Evolutionary conservation across 192 early-diverging fungal genomes (phyloP).

Genomic region (Backusella tarrabulga): DNA sequence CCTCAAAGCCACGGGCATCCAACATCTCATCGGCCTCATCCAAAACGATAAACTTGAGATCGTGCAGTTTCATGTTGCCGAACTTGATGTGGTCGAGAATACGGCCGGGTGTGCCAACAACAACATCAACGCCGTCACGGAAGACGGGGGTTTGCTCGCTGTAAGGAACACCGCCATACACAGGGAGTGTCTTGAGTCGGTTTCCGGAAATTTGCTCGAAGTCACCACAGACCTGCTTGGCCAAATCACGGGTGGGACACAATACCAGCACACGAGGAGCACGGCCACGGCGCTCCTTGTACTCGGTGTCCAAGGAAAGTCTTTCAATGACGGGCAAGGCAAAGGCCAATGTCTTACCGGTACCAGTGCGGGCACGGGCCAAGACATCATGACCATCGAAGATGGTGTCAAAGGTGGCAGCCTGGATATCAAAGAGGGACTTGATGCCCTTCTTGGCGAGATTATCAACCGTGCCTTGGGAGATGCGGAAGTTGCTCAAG

Average conservation of each 20-base stretch:
- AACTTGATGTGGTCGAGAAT: conserved; percentile 82
- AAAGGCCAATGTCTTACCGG: conserved; percentile 82
- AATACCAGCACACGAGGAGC: conserved; percentile 54
- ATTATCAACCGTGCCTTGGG: conserved; percentile 63
- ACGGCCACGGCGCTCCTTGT: conserved; percentile 40
- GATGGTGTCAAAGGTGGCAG: conserved; percentile 74
- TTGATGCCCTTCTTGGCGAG: conserved; percentile 75
- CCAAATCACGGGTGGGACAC: conserved; percentile 84
- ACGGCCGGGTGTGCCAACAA: conserved; percentile 84
- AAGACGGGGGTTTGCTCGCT: conserved; percentile 82
- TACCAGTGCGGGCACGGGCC: conserved; percentile 74
- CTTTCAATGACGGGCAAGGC: conserved; percentile 75
- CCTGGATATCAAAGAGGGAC: conserved; percentile 93
- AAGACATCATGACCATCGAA: conserved; percentile 75
- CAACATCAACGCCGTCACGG: conserved; percentile 67
- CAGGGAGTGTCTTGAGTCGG: conserved; percentile 58
- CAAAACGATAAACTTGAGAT: conserved; percentile 62
- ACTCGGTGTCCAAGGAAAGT: conserved; percentile 41
- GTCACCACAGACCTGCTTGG: conserved; percentile 86
- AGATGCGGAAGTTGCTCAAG: conserved; percentile 61
- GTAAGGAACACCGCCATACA: conserved; percentile 92
- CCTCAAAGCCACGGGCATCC: conserved; percentile 79
- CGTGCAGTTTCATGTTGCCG: conserved; percentile 69
- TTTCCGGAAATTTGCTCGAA: conserved; percentile 62
- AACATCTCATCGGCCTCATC: conserved; percentile 89